A percentile compares a stretch with the other conserved stretches of the same genome.
Evolutionary conservation across 805 yeast genomes (phyloP).

Genomic region (Cyberlindnera euphorbiae): DNA sequence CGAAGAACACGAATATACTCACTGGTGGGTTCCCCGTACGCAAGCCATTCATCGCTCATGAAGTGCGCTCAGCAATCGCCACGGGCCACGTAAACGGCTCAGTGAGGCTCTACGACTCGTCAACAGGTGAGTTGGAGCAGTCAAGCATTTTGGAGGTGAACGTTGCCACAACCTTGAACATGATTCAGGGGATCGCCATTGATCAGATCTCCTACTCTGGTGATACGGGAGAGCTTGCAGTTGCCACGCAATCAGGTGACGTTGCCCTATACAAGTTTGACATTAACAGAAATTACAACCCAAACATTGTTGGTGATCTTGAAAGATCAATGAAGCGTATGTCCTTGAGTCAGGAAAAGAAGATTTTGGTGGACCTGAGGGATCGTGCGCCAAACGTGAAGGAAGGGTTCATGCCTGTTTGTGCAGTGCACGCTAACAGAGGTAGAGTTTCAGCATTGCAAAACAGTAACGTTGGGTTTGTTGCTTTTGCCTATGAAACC

Average conservation of each 20-base stretch:
- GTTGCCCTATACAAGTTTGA: constrained; percentile 73
- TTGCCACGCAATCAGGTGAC: constrained; percentile 64
- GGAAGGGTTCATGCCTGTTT: constrained; percentile 61
- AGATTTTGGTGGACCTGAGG: constrained; percentile 41
- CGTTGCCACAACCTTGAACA: constrained; percentile 44
- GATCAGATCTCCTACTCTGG: constrained; percentile 67
- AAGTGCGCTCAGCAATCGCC: constrained; percentile 55
- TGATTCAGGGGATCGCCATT: constrained; percentile 43
- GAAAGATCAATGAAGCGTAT: constrained; percentile 27
- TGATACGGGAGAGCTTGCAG: constrained; percentile 70
- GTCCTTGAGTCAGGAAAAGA: constrained; percentile 26
- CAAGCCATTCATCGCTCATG: constrained; percentile 42
- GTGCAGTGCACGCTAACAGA: constrained; percentile 38
- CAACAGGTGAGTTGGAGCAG: constrained; percentile 66
- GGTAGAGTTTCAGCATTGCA: constrained; percentile 56
- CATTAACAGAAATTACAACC: constrained; percentile 40
- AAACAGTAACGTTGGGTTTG: constrained; percentile 78
- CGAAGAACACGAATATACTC: constrained; percentile 42
- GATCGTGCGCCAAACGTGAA: constrained; percentile 48
- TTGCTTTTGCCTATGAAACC: constrained; percentile 68
- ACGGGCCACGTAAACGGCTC: constrained; percentile 88
- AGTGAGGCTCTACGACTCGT: constrained; percentile 78
- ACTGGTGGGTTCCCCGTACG: constrained; percentile 76
- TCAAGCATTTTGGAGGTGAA: constrained; percentile 56
- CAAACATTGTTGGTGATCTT: constrained; percentile 28